These are phyloP conservation scores for Aechmea fasciata DNA, from an alignment of 176 grass and related monocot species.

Conservation along the genomic window DNA sequence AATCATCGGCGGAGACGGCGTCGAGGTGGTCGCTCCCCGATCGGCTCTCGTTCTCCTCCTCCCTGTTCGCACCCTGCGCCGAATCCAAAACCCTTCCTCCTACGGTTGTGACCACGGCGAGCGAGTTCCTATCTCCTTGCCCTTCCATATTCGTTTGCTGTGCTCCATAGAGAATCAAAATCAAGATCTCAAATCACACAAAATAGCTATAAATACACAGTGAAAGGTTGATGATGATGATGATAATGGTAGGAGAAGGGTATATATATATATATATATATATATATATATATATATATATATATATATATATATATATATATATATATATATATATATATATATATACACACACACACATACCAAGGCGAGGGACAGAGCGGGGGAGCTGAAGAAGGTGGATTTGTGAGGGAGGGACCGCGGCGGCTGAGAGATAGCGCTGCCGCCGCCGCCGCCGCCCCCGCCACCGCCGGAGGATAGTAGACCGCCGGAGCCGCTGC, in stretches of 20 bases:
- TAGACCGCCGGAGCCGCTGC: conserved; percentile 11
- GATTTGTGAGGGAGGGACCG: too few relatives aligned
- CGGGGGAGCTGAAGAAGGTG: conserved; percentile 37
- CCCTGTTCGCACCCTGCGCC: conserved; percentile 10
- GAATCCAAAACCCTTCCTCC: conserved; percentile 14
- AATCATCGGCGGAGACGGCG: conserved; percentile 31
- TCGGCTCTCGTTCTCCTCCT: conserved; percentile 46
- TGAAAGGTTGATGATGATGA: not conserved
- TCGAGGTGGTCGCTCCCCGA: conserved; percentile 41
- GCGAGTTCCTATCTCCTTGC: conserved; percentile 12
- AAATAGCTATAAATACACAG: not conserved
- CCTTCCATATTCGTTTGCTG: conserved; percentile 29
- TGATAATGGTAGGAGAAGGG: not conserved
- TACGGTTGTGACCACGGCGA: not conserved
- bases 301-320: too few relatives aligned
- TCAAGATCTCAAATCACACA: not conserved
- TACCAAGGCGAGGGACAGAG: conserved; percentile 57
- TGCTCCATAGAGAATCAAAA: not conserved
- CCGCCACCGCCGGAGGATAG: conserved; percentile 19
- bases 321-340: too few relatives aligned
- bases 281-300: too few relatives aligned
- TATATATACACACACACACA: too few relatives aligned
- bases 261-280: too few relatives aligned
- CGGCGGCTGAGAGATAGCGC: not conserved
- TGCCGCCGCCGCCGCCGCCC: conserved; percentile 6